phyloP scores from a whole-genome alignment of 495 filamentous ascomycete genomes.

The Penicillium nucicola region DNA sequence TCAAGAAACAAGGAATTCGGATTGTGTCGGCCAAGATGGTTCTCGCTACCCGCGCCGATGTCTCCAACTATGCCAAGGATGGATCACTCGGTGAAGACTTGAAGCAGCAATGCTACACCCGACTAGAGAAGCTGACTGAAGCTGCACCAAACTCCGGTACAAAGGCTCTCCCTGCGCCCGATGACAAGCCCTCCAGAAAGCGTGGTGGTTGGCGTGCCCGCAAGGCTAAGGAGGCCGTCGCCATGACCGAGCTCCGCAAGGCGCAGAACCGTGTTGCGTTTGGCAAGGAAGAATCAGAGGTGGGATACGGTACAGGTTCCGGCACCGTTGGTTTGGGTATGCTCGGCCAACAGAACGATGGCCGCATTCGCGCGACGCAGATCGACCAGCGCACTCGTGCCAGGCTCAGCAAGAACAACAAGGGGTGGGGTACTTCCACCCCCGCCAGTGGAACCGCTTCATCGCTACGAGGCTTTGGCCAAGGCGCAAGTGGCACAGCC shows the following conservation, averaged over 20 bases:
- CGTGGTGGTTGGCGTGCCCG: slow-evolving; percentile 87
- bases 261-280: slow-evolving; percentile 96
- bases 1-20: slow-evolving; percentile 93
- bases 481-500: slow-evolving; percentile 55
- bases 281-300: slow-evolving; percentile 92
- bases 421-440: slow-evolving; percentile 85
- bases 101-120: slow-evolving; percentile 74
- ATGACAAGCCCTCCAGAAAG: slow-evolving; percentile 93
- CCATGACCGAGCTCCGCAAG: slow-evolving; percentile 96
- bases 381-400: slow-evolving; percentile 92
- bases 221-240: slow-evolving; percentile 94
- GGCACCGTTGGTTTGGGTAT: slow-evolving; percentile 87
- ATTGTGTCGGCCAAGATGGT: slow-evolving; percentile 93
- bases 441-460: slow-evolving; percentile 63
- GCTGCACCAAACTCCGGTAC: slow-evolving; percentile 88
- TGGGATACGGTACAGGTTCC: slow-evolving; percentile 86
- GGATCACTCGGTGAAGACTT: slow-evolving; percentile 84
- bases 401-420: slow-evolving; percentile 90
- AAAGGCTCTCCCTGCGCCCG: slow-evolving; percentile 86
- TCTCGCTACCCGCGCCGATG: slow-evolving; percentile 84
- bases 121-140: slow-evolving; percentile 91
- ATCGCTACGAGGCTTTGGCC: slow-evolving; percentile 73
- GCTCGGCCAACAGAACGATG: slow-evolving; percentile 85
- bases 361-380: slow-evolving; percentile 79
- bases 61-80: slow-evolving; percentile 76